A percentile compares a stretch with the other conserved stretches of the same genome.
Conservation (phyloP, 2,329 filamentous ascomycete genomes). For the Aspergillus carbonarius region DNA sequence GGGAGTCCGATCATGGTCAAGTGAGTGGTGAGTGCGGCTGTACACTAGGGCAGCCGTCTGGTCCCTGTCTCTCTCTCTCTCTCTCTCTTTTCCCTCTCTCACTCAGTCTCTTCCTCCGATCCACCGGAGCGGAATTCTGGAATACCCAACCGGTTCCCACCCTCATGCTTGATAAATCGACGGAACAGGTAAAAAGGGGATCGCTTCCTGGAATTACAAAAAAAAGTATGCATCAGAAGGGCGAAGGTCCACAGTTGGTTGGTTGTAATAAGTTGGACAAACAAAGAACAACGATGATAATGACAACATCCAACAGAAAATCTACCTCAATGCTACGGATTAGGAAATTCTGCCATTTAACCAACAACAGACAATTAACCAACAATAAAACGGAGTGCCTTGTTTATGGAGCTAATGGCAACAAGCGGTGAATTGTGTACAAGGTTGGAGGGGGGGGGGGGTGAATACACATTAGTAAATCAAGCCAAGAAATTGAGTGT, state of each 20-base stretch:
- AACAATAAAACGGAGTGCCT: neutral
- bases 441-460: neutral
- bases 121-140: neutral
- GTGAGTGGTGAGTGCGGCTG: neutral
- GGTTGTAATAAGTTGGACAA: constrained; percentile 5
- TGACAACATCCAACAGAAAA: neutral
- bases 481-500: neutral
- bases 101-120: neutral
- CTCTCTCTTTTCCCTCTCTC: neutral
- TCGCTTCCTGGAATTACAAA: neutral
- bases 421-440: constrained; percentile 13
- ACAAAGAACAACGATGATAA: neutral
- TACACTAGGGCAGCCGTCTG: neutral
- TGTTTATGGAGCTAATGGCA: constrained; percentile 4
- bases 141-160: neutral
- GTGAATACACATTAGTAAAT: neutral
- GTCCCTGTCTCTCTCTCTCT: too few species aligned
- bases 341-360: neutral
- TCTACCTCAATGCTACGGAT: neutral
- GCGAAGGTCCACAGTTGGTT: neutral
- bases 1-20: constrained; percentile 1
- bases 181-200: constrained; percentile 2
- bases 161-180: constrained; percentile 1
- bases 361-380: neutral
- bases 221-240: constrained; percentile 3